phyloP scores from a whole-genome alignment of 257 asterid genomes.

The Fraxinus cuspidata region DNA sequence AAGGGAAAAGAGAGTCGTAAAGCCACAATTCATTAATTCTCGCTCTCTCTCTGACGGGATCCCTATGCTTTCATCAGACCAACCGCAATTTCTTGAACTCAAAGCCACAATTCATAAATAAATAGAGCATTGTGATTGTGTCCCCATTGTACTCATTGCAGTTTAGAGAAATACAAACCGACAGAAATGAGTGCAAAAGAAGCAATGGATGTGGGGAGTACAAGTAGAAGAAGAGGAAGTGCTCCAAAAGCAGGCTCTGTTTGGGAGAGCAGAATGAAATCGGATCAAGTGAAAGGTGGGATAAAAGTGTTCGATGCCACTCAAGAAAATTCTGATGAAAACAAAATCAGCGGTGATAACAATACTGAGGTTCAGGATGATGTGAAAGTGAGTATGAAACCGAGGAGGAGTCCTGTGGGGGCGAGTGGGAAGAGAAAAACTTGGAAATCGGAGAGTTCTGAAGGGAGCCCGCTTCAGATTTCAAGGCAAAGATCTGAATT shows the following conservation, averaged over 20 bases:
- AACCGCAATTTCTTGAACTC: slow-evolving; percentile 47
- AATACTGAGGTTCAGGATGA: slow-evolving; percentile 31
- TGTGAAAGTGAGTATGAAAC: slow-evolving; percentile 28
- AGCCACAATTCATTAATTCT: too few relatives aligned
- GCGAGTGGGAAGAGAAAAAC: slow-evolving; percentile 61
- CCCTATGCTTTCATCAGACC: slow-evolving; percentile 45
- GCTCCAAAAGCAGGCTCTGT: slow-evolving; percentile 78
- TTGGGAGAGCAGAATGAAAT: slow-evolving; percentile 89
- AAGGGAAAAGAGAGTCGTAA: slow-evolving; percentile 7
- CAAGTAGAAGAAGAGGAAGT: slow-evolving; percentile 43
- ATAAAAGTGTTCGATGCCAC: slow-evolving; percentile 52
- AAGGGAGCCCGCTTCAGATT: slow-evolving; percentile 58
- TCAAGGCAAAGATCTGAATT: slow-evolving; percentile 59
- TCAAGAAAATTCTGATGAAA: slow-evolving; percentile 33
- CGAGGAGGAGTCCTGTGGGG: slow-evolving; percentile 55
- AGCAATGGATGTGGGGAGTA: slow-evolving; percentile 45
- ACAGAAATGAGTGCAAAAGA: slow-evolving; percentile 28
- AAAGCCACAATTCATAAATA: slow-evolving; percentile 41
- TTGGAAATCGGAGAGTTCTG: slow-evolving; percentile 65
- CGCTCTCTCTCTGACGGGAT: slow-evolving; percentile 32
- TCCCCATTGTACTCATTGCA: slow-evolving; percentile 37
- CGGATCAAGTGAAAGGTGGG: slow-evolving; percentile 70
- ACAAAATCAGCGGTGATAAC: slow-evolving; percentile 18
- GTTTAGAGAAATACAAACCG: slow-evolving; percentile 10
- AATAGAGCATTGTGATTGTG: slow-evolving; percentile 26